Evolutionary conservation across 257 asterid species (phyloP).

Genomic region (Prunella vulgaris): DNA sequence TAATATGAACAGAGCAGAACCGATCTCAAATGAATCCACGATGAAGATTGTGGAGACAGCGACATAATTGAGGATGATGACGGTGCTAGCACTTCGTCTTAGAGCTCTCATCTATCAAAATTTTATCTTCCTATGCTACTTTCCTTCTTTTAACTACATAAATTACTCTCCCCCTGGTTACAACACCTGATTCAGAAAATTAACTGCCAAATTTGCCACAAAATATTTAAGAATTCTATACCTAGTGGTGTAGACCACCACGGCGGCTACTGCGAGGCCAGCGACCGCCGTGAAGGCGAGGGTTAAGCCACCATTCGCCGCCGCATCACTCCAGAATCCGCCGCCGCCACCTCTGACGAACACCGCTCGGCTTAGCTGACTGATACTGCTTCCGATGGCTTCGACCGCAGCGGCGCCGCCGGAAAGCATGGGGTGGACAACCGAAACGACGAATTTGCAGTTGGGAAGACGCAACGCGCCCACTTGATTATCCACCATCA

Average conservation of each 20-base stretch:
- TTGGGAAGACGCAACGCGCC: conserved; percentile 34
- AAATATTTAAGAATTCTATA: conserved; percentile 19
- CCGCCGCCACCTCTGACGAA: conserved; percentile 31
- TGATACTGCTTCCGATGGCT: conserved; percentile 36
- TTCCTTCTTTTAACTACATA: conserved; percentile 14
- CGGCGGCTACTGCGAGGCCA: conserved; percentile 76
- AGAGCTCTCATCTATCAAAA: conserved; percentile 85
- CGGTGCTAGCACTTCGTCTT: conserved; percentile 73
- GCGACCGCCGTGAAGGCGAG: conserved; percentile 73
- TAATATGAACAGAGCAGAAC: conserved; percentile 68
- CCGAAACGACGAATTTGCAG: conserved; percentile 41
- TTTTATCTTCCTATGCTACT: not conserved
- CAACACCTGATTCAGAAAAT: conserved; percentile 22
- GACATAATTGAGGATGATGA: conserved; percentile 51
- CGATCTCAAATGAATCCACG: conserved; percentile 95
- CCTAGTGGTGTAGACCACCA: conserved; percentile 54
- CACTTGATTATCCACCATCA: conserved; percentile 53
- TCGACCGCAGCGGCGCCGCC: conserved; percentile 36
- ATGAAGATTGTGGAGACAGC: no score
- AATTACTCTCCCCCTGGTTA: conserved; percentile 48
- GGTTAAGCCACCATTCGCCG: conserved; percentile 51
- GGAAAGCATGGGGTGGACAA: conserved; percentile 36
- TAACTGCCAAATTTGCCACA: conserved; percentile 7
- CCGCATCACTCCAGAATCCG: conserved; percentile 38
- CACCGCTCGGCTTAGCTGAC: conserved; percentile 36